Evolutionary conservation across 1,284 basidiomycete species (phyloP).

Genomic region (Sanghuangporus baumii): DNA sequence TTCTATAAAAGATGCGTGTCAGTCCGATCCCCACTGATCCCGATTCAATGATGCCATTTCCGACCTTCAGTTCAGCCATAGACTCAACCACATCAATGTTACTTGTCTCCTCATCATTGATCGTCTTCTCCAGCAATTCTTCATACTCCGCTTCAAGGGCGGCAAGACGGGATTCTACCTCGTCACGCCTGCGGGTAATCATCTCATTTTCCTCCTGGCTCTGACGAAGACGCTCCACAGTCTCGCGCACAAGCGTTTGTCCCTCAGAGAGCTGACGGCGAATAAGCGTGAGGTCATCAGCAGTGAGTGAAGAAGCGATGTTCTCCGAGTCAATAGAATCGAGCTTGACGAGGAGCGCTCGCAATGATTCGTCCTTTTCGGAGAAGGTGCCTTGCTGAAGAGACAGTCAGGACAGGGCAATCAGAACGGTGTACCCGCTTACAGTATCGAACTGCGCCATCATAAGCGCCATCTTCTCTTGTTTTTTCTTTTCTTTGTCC

Average conservation of each 20-base stretch:
- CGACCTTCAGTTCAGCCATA: constrained; percentile 86
- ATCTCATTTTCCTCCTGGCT: constrained; percentile 92
- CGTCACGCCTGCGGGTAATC: constrained; percentile 76
- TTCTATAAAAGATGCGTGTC: constrained; percentile 42
- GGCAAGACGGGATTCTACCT: constrained; percentile 80
- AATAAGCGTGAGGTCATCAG: constrained; percentile 76
- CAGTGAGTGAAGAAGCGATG: constrained; percentile 51
- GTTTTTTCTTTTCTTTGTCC: constrained; percentile 98
- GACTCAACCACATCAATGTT: constrained; percentile 77
- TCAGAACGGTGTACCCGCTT: constrained; percentile 26
- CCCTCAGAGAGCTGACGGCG: constrained; percentile 87
- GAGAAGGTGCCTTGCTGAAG: constrained; percentile 79
- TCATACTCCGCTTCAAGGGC: constrained; percentile 92
- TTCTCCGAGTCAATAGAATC: constrained; percentile 66
- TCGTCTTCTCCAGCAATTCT: constrained; percentile 88
- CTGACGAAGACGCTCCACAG: constrained; percentile 84
- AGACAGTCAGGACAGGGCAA: neutral
- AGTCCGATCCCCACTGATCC: constrained; percentile 5
- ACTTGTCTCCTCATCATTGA: constrained; percentile 76
- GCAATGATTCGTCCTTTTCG: constrained; percentile 90
- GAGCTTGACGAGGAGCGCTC: constrained; percentile 77
- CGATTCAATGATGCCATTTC: constrained; percentile 21
- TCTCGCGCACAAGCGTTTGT: constrained; percentile 82
- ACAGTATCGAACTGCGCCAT: constrained; percentile 98
- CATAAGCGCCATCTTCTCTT: constrained; percentile 99